Percentiles rank a stretch among this genome's conserved stretches.
phyloP scores from a whole-genome alignment of 2,329 filamentous ascomycete species.

The Aureobasidium sp. region DNA sequence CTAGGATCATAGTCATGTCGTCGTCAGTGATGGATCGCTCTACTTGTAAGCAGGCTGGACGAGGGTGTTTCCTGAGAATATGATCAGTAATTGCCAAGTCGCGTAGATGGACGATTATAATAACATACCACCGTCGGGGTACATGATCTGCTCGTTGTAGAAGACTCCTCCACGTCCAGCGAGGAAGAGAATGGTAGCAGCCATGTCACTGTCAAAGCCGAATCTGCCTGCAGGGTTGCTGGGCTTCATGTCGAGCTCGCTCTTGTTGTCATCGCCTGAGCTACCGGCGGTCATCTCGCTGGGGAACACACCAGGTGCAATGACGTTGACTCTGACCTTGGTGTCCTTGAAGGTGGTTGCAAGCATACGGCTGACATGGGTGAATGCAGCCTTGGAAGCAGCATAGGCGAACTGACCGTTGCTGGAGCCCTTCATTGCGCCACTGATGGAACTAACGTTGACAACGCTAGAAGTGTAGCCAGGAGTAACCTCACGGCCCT shows the following conservation, averaged over 20 bases:
- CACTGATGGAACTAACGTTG: constrained; percentile 48
- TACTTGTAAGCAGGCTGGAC: constrained; percentile 15
- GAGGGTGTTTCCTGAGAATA: constrained; percentile 9
- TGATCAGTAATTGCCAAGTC: not conserved
- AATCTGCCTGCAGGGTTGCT: constrained; percentile 40
- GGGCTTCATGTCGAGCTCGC: constrained; percentile 34
- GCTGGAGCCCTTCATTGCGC: constrained; percentile 45
- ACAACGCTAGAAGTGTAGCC: constrained; percentile 46
- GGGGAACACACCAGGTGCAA: constrained; percentile 40
- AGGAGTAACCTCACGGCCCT: constrained; percentile 39
- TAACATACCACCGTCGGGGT: constrained; percentile 39
- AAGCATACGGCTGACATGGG: constrained; percentile 41
- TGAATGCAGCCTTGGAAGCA: constrained; percentile 43
- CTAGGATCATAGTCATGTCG: not conserved
- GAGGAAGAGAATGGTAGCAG: constrained; percentile 44
- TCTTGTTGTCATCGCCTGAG: constrained; percentile 43
- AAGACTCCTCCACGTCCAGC: constrained; percentile 46
- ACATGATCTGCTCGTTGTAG: constrained; percentile 48
- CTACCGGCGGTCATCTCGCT: constrained; percentile 43
- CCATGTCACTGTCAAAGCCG: constrained; percentile 46
- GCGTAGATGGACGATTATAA: not conserved
- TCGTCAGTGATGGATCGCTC: not conserved
- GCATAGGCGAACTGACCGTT: constrained; percentile 49
- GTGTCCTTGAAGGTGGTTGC: constrained; percentile 38
- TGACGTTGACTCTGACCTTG: constrained; percentile 39